Evolutionary conservation across 2,329 filamentous ascomycete species (phyloP).

Genomic region (Ophioceras dolichostomum): DNA sequence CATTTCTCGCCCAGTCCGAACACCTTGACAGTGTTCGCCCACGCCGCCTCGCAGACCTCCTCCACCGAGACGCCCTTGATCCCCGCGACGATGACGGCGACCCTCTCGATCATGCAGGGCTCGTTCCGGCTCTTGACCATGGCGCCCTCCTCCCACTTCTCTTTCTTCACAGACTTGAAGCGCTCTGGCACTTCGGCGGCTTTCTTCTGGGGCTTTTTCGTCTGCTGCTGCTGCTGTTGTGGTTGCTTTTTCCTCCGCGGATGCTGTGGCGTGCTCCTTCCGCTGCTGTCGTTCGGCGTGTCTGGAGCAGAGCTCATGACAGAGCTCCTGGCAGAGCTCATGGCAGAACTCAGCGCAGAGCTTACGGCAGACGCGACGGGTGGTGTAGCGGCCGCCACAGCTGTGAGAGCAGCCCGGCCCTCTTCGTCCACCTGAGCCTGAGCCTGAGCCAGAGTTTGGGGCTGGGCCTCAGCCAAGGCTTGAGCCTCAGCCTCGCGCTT

Average conservation of each 20-base stretch:
- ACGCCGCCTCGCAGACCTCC: slow-evolving; percentile 76
- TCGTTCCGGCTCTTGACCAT: slow-evolving; percentile 97
- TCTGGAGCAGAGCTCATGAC: too few relatives aligned
- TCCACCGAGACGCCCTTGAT: slow-evolving; percentile 72
- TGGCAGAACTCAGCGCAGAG: too few relatives aligned
- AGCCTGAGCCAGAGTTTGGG: slow-evolving; percentile 13
- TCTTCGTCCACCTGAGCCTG: slow-evolving; percentile 7
- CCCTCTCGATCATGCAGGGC: slow-evolving; percentile 71
- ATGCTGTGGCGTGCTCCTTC: neutral
- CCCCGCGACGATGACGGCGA: slow-evolving; percentile 78
- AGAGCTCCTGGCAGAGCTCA: too few relatives aligned
- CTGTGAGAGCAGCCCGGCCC: slow-evolving; percentile 6
- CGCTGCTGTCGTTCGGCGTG: slow-evolving; percentile 1
- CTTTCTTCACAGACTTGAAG: slow-evolving; percentile 85
- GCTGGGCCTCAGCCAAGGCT: slow-evolving; percentile 11
- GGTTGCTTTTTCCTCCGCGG: slow-evolving; percentile 18
- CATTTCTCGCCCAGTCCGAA: slow-evolving; percentile 56
- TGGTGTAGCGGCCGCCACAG: neutral
- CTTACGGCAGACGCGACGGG: neutral
- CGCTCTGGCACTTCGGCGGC: slow-evolving; percentile 56
- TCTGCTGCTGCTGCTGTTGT: slow-evolving; percentile 20
- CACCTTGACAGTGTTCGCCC: slow-evolving; percentile 69
- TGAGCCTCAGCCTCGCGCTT: slow-evolving; percentile 10
- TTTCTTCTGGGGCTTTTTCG: slow-evolving; percentile 42
- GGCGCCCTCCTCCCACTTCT: slow-evolving; percentile 76